phyloP scores from a whole-genome alignment of 2,329 filamentous ascomycete genomes.

The Escovopsis sp. region DNA sequence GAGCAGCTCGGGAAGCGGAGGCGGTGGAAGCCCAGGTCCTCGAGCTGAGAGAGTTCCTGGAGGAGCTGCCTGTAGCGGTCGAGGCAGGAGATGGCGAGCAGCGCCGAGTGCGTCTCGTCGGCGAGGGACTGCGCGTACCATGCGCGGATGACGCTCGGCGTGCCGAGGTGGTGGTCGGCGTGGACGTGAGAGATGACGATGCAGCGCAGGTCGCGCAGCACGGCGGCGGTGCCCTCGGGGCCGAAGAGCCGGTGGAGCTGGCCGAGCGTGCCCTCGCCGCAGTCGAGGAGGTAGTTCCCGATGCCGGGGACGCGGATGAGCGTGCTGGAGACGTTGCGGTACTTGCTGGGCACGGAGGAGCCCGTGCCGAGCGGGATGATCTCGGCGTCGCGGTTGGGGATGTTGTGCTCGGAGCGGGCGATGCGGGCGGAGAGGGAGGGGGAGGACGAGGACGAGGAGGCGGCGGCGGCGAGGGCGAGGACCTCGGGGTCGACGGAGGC shows the following conservation, averaged over 20 bases:
- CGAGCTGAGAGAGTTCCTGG: conserved; percentile 61
- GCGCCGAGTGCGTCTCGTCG: conserved; percentile 22
- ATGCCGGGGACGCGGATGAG: conserved; percentile 68
- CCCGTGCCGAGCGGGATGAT: conserved; percentile 83
- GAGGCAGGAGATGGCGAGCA: conserved; percentile 58
- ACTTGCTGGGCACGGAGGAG: conserved; percentile 78
- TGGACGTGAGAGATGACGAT: conserved; percentile 95
- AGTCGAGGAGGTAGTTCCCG: conserved; percentile 84
- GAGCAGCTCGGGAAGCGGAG: conserved; percentile 21
- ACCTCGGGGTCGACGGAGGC: conserved; percentile 26
- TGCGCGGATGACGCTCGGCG: conserved; percentile 61
- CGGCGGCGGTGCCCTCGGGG: conserved; percentile 45
- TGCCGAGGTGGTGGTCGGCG: conserved; percentile 89
- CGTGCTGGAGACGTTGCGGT: conserved; percentile 87
- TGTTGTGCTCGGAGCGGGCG: conserved; percentile 38
- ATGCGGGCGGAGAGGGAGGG: conserved; percentile 33
- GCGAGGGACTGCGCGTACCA: conserved; percentile 48
- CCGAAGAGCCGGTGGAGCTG: conserved; percentile 65
- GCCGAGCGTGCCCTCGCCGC: conserved; percentile 81
- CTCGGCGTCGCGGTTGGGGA: conserved; percentile 63
- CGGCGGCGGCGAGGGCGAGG: conserved; percentile 34
- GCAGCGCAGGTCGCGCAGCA: conserved; percentile 62
- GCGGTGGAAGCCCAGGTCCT: conserved; percentile 55
- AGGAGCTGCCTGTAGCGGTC: conserved; percentile 60
- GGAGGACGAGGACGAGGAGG: conserved; percentile 24